Base-by-base conservation (phyloP, 2,329 filamentous ascomycete genomes). In the Aspergillus intermedius region DNA sequence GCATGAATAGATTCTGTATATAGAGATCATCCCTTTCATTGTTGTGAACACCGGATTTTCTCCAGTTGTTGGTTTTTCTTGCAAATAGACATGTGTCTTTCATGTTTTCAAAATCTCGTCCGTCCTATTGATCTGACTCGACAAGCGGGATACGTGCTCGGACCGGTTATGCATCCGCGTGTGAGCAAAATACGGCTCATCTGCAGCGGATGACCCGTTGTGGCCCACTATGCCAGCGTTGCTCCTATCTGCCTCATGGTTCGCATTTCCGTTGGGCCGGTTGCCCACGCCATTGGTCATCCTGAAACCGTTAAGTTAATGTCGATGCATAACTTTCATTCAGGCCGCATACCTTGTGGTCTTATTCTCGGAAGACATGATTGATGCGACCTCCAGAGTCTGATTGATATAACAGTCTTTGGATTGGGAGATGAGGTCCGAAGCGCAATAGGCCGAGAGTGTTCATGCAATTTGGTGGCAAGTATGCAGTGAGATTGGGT, bases 161-260 rank as follows among this genome's bases (percentile, higher is more conserved):
- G 60, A 57, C 42, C 65, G 62, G 10, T 65, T 61, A 40, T 48
- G 49, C 51, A 66, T 63, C n/a, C 61, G 57, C 35, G 60, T 62
- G 5, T 56, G 55, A 19, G 58, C 61, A 51, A 63, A 68, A 51
- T 67, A 68, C 28, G 65, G 62, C 9, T 56, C 60, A 13, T 68
- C 63, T 5, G 60, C 53, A 6, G 61, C 56, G 9, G 59, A 52
- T 23, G 58, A 54, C 28, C 61, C 56, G 10, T 55, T 54, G 34
- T 60, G 59, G 21, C 64, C 61, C 10, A 63, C 54, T 4, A 49
- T 54, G 46, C 49, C 58, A 47, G 54, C 49, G 32, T 32, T 58
- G 48, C 56, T 56, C 19, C 51, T 51, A 13, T 60, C 54, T 13
- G 61, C 60, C 8, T 66, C 44, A 47, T 63, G 58, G 44, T 50